Evolutionary conservation across 2,329 filamentous ascomycete genomes (phyloP).

Genomic region (Microthyrium microscopicum): DNA sequence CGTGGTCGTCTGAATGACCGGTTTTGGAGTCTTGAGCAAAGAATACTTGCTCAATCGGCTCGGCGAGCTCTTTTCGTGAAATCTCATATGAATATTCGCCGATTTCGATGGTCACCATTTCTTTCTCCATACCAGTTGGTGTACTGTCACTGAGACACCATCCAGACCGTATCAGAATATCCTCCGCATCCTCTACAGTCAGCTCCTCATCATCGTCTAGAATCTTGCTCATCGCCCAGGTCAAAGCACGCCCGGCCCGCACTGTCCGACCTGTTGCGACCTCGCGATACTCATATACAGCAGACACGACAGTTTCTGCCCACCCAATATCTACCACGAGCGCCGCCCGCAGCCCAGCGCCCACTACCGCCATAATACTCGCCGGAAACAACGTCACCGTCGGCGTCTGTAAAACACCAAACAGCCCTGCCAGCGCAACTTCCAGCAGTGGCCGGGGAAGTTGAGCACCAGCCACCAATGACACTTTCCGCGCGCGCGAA

Average conservation of each 20-base stretch:
- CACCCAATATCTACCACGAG: conserved; percentile 84
- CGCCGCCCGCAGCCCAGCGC: conserved; percentile 71
- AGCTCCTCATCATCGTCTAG: conserved; percentile 29
- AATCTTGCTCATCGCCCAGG: conserved; percentile 50
- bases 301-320: conserved; percentile 74
- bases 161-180: conserved; percentile 54
- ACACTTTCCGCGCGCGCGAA: conserved; percentile 56
- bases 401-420: conserved; percentile 64
- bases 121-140: conserved; percentile 12
- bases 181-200: conserved; percentile 63
- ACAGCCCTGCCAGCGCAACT: conserved; percentile 58
- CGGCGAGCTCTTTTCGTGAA: conserved; percentile 52
- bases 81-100: conserved; percentile 33
- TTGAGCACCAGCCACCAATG: conserved; percentile 60
- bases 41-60: conserved; percentile 59
- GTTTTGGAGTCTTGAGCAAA: conserved; percentile 40
- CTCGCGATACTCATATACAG: conserved; percentile 80
- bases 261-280: conserved; percentile 53
- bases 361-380: conserved; percentile 56
- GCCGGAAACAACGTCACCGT: conserved; percentile 66
- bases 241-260: conserved; percentile 56
- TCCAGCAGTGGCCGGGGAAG: conserved; percentile 67
- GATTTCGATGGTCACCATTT: conserved; percentile 33
- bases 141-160: conserved; percentile 43
- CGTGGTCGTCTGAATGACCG: conserved; percentile 66